Evolutionary conservation across 139 green algal species (phyloP).

Genomic region (Ulvella scutata): DNA sequence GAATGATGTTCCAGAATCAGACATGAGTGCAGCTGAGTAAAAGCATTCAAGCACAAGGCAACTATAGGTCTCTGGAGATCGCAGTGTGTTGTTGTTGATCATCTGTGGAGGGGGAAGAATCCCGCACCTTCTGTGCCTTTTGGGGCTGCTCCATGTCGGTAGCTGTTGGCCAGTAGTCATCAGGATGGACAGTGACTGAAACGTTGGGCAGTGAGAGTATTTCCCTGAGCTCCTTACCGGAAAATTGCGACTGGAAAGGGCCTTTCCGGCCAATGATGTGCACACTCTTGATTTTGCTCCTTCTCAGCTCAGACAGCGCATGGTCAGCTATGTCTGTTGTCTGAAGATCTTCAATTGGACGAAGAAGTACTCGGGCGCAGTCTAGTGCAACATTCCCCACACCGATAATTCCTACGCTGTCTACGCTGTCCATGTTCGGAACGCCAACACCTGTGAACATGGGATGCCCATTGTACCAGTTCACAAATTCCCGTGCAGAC

Average conservation of each 20-base stretch:
- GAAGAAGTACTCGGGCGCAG: conserved; percentile 78
- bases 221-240: conserved; percentile 91
- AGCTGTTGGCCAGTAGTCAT: neutral
- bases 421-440: conserved; percentile 38
- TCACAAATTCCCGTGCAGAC: conserved; percentile 85
- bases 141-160: neutral
- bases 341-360: conserved; percentile 25
- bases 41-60: no score
- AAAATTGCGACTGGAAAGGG: conserved; percentile 69
- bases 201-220: conserved; percentile 45
- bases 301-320: conserved; percentile 41
- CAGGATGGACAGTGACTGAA: conserved; percentile 10
- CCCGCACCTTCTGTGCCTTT: neutral
- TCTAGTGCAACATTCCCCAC: conserved; percentile 92
- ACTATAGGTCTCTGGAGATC: no score
- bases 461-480: conserved; percentile 98
- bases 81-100: no score
- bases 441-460: conserved; percentile 39
- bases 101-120: no score
- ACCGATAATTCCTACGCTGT: conserved; percentile 41
- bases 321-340: conserved; percentile 73
- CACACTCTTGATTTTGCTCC: conserved; percentile 37
- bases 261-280: conserved; percentile 70
- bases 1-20: no score
- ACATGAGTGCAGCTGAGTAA: no score